Evolutionary conservation across 305 asterid genomes (phyloP).

Genomic region (Fraxinus velutina): DNA sequence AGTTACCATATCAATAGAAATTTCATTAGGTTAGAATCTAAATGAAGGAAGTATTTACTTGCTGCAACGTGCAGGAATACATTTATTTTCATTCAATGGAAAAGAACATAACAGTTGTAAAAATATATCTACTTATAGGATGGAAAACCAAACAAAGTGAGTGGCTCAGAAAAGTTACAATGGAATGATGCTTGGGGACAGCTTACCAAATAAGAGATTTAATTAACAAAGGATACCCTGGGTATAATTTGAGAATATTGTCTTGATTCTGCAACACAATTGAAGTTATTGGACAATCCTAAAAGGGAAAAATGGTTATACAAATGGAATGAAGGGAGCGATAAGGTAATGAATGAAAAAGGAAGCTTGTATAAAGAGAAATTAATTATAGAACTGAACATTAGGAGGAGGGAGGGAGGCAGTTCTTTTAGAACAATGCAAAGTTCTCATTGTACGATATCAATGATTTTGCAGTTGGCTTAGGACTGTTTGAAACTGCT

Average conservation of each 20-base stretch:
- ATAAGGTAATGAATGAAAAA: not conserved
- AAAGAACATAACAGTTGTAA: not conserved
- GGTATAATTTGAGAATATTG: not conserved
- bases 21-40: not conserved
- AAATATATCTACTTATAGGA: not conserved
- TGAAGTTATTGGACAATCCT: not conserved
- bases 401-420: not conserved
- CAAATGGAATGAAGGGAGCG: not conserved
- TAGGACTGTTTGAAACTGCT: not conserved
- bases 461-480: not conserved
- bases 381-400: not conserved
- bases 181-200: not conserved
- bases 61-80: not conserved
- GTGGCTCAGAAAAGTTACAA: not conserved
- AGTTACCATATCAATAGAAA: not conserved
- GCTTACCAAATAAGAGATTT: not conserved
- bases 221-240: not conserved
- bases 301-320: not conserved
- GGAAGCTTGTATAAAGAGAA: not conserved
- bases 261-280: not conserved
- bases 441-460: not conserved
- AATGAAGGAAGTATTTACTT: not conserved
- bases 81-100: not conserved
- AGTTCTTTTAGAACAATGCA: not conserved
- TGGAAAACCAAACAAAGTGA: not conserved